Percentiles rank a stretch among this genome's conserved stretches.
phyloP scores from a whole-genome alignment of 352 stramenopile species.

The Albugo candida region DNA sequence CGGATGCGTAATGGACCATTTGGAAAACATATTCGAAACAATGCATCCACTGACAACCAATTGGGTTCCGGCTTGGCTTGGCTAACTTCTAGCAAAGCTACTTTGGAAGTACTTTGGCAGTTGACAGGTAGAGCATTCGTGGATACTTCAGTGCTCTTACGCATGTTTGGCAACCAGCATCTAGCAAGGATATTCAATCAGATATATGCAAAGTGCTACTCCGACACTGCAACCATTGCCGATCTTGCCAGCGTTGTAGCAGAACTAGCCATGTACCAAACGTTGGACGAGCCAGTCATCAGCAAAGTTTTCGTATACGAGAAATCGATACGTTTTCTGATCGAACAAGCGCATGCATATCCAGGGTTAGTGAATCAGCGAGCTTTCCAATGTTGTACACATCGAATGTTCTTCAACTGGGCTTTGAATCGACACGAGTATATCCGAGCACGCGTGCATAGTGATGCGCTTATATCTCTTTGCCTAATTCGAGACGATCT shows the following conservation, averaged over 20 bases:
- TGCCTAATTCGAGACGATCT: no score
- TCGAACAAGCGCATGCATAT: slow-evolving; percentile 8
- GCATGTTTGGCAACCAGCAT: slow-evolving; percentile 24
- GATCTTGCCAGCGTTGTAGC: slow-evolving; percentile 35
- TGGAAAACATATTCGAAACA: slow-evolving; percentile 13
- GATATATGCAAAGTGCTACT: slow-evolving; percentile 30
- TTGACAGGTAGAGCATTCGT: slow-evolving; percentile 39
- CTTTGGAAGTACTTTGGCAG: slow-evolving; percentile 41
- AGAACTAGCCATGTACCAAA: slow-evolving; percentile 16
- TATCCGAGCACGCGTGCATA: no score
- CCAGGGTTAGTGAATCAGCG: slow-evolving; percentile 16
- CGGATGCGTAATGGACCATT: slow-evolving; percentile 11
- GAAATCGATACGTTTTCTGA: slow-evolving; percentile 15
- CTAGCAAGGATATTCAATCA: slow-evolving; percentile 25
- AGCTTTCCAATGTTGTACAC: slow-evolving; percentile 22
- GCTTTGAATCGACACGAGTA: no score
- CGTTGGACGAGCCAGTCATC: background rate
- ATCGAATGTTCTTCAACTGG: slow-evolving; percentile 21
- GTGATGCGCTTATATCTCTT: no score
- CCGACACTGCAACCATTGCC: slow-evolving; percentile 20
- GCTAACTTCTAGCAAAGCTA: slow-evolving; percentile 28
- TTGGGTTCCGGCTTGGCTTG: slow-evolving; percentile 19
- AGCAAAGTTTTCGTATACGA: slow-evolving; percentile 10
- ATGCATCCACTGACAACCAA: slow-evolving; percentile 1
- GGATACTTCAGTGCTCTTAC: slow-evolving; percentile 22